A percentile compares a stretch with the other conserved stretches of the same genome.
Evolutionary conservation across 306 rosid species (phyloP).

Genomic region (Adenanthera pavonina): DNA sequence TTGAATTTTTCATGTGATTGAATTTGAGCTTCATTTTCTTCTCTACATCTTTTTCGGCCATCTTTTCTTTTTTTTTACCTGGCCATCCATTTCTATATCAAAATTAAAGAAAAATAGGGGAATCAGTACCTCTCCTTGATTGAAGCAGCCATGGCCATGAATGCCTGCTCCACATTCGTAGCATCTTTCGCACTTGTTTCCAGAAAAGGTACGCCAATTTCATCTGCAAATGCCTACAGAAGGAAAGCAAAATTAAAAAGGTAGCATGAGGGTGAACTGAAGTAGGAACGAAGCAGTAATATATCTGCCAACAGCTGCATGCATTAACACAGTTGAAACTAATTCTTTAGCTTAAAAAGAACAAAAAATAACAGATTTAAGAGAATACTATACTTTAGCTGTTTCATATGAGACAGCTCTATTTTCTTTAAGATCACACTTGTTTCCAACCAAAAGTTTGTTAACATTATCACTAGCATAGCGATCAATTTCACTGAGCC

Average conservation of each 20-base stretch:
- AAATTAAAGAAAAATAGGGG: background rate
- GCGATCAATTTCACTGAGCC: conserved; percentile 69
- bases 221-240: conserved; percentile 57
- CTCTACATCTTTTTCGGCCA: background rate
- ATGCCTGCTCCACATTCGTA: conserved; percentile 62
- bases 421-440: conserved; percentile 60
- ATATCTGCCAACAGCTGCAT: conserved; percentile 3
- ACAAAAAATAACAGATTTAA: background rate
- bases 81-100: background rate
- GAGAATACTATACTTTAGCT: conserved; percentile 49
- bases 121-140: conserved; percentile 52
- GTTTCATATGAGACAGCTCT: conserved; percentile 61
- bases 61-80: no score
- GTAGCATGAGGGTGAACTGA: conserved; percentile 8
- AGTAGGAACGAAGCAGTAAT: conserved; percentile 20
- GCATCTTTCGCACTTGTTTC: conserved; percentile 67
- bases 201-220: conserved; percentile 62
- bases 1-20: background rate
- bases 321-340: conserved; percentile 19
- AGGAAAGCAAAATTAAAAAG: background rate
- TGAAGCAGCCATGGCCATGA: conserved; percentile 66
- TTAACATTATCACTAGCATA: conserved; percentile 65
- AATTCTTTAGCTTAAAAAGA: conserved; percentile 9
- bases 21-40: background rate
- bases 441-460: conserved; percentile 68